Evolutionary conservation across 805 yeast species (phyloP), one percentile per base, ranked within the genome.

Genomic region (Pichia membranifaciens): DNA sequence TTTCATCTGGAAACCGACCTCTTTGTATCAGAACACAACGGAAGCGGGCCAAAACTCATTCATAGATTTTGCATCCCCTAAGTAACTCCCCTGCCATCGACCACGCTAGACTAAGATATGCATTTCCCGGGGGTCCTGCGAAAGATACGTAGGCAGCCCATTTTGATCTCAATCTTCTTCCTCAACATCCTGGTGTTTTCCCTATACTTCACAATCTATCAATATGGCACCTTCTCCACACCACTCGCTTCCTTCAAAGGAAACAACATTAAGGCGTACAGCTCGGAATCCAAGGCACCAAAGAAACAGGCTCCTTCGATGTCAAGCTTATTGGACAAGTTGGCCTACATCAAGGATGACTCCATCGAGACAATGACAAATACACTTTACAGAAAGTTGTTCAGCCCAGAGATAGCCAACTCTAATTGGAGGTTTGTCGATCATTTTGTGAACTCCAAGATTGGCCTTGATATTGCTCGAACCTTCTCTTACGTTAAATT

Each of bases 341-440:
- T 37, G 21, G 40, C 40, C 10, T 16, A 20, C 28, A 17, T 37
- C n/a, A 37, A 37, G n/a, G 40, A 37, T 9, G 4, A 37, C 23
- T 10, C 21, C 4, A 8, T 18, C 7, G 28, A 17, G n/a, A 6
- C 21, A 6, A 6, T 37, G 16, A 4, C 25, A 7, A 37, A 37
- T 15, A 37, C 12, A 21, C 28, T 37, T 5, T 37, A 37, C 16
- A 37, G 21, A 37, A 37, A 37, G 21, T 37, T 37, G 23, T 37
- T 37, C 16, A 5, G 16, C 6, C 5, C 40, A 18, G 23, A 20
- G 8, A 21, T 37, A 17, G 21, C 16, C 5, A 37, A 37, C 22
- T 10, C 37, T 5, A 25, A 29, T 9, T 43, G 46, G 46, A 43
- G 20, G 36, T 35, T 45, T 20, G 7, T 40, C 1, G n/a, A 39